Evolutionary conservation across 2,329 filamentous ascomycete species (phyloP).

Genomic region (Ampelomyces quisqualis): DNA sequence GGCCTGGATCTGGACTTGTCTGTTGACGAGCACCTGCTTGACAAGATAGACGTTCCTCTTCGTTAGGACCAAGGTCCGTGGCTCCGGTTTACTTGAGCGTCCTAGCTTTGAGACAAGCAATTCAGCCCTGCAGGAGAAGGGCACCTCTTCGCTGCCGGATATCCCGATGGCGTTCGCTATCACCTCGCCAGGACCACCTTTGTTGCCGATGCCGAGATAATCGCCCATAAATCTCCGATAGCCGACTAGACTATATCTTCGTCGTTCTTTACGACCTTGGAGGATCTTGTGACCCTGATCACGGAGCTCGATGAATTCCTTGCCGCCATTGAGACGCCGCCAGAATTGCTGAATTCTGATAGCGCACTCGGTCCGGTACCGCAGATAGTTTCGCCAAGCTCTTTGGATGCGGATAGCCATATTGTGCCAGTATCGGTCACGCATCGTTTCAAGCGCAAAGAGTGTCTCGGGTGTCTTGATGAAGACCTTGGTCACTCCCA

Average conservation of each 20-base stretch:
- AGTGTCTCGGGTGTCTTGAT: constrained; percentile 97
- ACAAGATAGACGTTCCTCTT: constrained; percentile 86
- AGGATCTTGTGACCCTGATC: constrained; percentile 85
- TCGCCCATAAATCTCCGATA: constrained; percentile 92
- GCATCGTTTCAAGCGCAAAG: constrained; percentile 96
- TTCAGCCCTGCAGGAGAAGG: constrained; percentile 92
- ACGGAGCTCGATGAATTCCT: constrained; percentile 83
- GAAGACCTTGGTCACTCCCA: constrained; percentile 95
- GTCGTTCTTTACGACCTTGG: constrained; percentile 82
- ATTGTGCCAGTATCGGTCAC: constrained; percentile 98
- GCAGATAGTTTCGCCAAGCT: constrained; percentile 93
- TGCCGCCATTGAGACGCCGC: constrained; percentile 87
- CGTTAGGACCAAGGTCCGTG: constrained; percentile 81
- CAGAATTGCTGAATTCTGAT: constrained; percentile 94
- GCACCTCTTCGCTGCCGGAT: constrained; percentile 67
- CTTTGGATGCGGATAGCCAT: constrained; percentile 98
- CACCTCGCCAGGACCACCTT: constrained; percentile 74
- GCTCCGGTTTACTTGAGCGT: constrained; percentile 88
- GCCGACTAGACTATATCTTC: constrained; percentile 86
- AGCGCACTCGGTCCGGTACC: constrained; percentile 88
- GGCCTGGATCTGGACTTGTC: constrained; percentile 75
- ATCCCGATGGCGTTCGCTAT: constrained; percentile 75
- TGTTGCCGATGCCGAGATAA: constrained; percentile 85
- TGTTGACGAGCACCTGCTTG: constrained; percentile 77
- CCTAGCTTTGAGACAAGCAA: constrained; percentile 92